Evolutionary conservation across 495 filamentous ascomycete species (phyloP).

Genomic region (Geoglossum glabrum): DNA sequence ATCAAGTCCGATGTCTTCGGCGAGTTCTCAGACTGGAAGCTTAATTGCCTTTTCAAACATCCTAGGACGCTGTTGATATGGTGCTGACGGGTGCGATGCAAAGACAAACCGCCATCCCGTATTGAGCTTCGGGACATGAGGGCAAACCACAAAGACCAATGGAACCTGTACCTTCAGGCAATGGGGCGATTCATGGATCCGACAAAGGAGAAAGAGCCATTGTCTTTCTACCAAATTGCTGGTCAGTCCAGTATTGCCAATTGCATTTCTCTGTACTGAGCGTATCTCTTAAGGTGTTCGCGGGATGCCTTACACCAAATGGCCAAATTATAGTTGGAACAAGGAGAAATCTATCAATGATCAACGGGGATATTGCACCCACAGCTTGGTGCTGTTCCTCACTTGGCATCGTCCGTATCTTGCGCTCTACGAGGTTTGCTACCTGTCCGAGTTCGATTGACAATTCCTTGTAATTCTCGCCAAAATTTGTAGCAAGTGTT

Average conservation of each 20-base stretch:
- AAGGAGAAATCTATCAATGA: neutral
- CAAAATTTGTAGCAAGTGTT: neutral
- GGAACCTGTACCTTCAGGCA: slow-evolving; percentile 38
- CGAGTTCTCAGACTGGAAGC: too few species aligned
- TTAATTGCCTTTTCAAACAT: too few species aligned
- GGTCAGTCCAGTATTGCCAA: slow-evolving; percentile 18
- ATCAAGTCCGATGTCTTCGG: too few species aligned
- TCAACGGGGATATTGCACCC: neutral
- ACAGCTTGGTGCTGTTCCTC: neutral
- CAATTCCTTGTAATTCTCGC: too few species aligned
- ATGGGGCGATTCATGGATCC: slow-evolving; percentile 30
- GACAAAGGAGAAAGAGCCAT: slow-evolving; percentile 27
- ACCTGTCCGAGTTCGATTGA: too few species aligned
- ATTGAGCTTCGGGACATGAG: slow-evolving; percentile 37
- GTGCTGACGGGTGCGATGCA: neutral
- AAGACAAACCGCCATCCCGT: neutral
- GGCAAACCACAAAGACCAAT: slow-evolving; percentile 28
- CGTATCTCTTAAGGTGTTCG: neutral
- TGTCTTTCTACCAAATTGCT: slow-evolving; percentile 40
- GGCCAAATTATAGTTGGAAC: neutral
- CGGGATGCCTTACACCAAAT: neutral
- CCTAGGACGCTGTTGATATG: too few species aligned
- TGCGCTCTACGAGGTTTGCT: neutral
- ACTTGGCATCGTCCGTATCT: slow-evolving; percentile 1
- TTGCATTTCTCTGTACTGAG: too few species aligned